These are phyloP conservation scores for Lactarius vividus DNA, from an alignment of 768 basidiomycete genomes.

Conservation along the genomic window DNA sequence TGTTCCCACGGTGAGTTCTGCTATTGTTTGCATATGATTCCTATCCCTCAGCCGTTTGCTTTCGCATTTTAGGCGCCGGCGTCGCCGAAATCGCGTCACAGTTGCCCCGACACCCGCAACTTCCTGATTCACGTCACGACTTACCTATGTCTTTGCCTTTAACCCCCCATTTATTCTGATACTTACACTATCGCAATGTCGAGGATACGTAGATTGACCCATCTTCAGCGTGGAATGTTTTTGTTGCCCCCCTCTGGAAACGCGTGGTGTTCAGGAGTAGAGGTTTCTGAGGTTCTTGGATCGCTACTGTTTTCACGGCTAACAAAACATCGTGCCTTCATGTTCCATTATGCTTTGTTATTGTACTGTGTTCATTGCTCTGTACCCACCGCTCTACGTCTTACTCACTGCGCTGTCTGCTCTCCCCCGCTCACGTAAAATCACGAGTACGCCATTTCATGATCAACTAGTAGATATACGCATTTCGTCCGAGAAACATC, in stretches of 20 bases:
- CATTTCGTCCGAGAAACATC: not conserved
- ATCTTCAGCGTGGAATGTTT: not conserved
- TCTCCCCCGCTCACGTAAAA: not conserved
- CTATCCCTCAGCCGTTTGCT: not conserved
- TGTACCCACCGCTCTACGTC: not conserved
- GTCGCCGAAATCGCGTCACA: constrained; percentile 17
- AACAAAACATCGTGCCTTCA: not conserved
- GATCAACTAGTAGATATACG: not conserved
- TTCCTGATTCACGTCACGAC: not conserved
- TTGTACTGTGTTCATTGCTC: not conserved
- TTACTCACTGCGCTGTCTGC: not conserved
- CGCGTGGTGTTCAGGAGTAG: not conserved
- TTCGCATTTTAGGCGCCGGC: constrained; percentile 18
- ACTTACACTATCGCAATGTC: not conserved
- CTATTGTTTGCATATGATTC: not conserved
- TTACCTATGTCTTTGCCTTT: not conserved
- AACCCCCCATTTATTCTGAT: not conserved
- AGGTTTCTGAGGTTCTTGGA: not conserved
- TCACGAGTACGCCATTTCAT: not conserved
- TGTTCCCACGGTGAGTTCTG: constrained; percentile 70
- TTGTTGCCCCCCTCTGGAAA: not conserved
- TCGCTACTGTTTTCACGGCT: not conserved
- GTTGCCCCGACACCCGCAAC: not conserved
- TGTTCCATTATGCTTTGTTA: not conserved
- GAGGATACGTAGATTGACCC: not conserved